Evolutionary conservation across 1,284 basidiomycete genomes (phyloP).

Genomic region (Xerocomus amazonicus): DNA sequence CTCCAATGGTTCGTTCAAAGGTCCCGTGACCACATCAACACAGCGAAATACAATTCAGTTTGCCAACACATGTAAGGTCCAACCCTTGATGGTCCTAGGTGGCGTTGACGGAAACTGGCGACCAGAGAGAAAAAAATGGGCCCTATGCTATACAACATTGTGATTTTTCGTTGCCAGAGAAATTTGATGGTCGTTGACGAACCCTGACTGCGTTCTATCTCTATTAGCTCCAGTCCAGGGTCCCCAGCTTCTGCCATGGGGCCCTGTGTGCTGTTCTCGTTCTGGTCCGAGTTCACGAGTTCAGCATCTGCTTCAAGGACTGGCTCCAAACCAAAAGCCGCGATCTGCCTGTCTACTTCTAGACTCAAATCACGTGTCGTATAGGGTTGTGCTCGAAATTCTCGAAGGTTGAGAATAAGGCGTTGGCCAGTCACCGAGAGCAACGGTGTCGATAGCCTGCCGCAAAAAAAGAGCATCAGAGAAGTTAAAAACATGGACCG

Average conservation of each 20-base stretch:
- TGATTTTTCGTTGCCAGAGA: too few relatives aligned
- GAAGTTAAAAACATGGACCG: not conserved
- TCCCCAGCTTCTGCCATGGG: not conserved
- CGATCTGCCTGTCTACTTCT: slow-evolving; percentile 1
- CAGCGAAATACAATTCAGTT: too few relatives aligned
- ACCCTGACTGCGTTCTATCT: not conserved
- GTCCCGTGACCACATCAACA: too few relatives aligned
- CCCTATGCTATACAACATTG: too few relatives aligned
- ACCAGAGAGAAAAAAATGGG: too few relatives aligned
- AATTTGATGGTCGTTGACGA: not conserved
- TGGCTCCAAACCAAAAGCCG: not conserved
- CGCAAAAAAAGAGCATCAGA: not conserved
- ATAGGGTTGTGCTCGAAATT: not conserved
- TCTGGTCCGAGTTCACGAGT: not conserved
- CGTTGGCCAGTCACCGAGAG: slow-evolving; percentile 9
- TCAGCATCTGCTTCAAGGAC: not conserved
- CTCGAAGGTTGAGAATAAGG: slow-evolving; percentile 5
- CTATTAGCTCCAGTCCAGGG: not conserved
- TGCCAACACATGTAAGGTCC: too few relatives aligned
- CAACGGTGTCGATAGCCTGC: slow-evolving; percentile 10
- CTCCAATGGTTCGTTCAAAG: too few relatives aligned
- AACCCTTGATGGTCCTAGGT: too few relatives aligned
- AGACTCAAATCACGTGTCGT: not conserved
- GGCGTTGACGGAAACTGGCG: too few relatives aligned
- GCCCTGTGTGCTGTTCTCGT: not conserved